Percentiles rank a stretch among this genome's conserved stretches.
These are phyloP conservation scores for Halophytophthora batemanensis DNA, from an alignment of 352 stramenopile species.

Conservation along the genomic window DNA sequence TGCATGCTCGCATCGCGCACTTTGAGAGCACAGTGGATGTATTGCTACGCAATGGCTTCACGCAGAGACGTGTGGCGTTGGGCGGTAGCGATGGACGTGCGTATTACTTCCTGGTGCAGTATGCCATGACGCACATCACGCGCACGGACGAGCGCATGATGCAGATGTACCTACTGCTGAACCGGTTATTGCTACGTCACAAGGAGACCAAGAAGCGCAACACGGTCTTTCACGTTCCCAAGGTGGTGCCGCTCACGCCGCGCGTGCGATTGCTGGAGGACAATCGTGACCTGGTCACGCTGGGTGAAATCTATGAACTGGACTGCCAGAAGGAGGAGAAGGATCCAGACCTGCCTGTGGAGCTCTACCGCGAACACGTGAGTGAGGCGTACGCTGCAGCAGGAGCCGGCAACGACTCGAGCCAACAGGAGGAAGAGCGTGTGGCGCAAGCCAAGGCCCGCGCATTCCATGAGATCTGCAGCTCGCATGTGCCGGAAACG, in stretches of 20 bases:
- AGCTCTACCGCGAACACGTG: slow-evolving; percentile 73
- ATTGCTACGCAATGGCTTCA: slow-evolving; percentile 85
- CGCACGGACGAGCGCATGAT: slow-evolving; percentile 93
- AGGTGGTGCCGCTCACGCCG: slow-evolving; percentile 91
- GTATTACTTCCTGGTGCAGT: slow-evolving; percentile 92
- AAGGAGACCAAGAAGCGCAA: slow-evolving; percentile 88
- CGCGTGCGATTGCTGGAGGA: slow-evolving; percentile 87
- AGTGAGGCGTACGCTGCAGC: slow-evolving; percentile 60
- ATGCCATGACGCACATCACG: slow-evolving; percentile 92
- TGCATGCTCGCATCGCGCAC: slow-evolving; percentile 88
- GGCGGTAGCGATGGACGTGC: slow-evolving; percentile 85
- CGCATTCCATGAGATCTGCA: slow-evolving; percentile 82
- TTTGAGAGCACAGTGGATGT: slow-evolving; percentile 88
- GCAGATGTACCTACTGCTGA: slow-evolving; percentile 91
- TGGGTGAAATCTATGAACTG: slow-evolving; percentile 85
- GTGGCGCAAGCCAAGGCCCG: slow-evolving; percentile 58
- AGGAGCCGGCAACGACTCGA: slow-evolving; percentile 25
- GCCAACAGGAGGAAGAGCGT: slow-evolving; percentile 59
- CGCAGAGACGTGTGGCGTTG: slow-evolving; percentile 88
- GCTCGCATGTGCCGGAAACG: slow-evolving; percentile 75
- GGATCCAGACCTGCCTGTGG: slow-evolving; percentile 75
- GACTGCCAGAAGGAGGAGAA: slow-evolving; percentile 65
- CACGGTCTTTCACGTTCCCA: slow-evolving; percentile 87
- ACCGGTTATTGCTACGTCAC: slow-evolving; percentile 79
- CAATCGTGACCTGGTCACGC: slow-evolving; percentile 77